Evolutionary conservation across 495 filamentous ascomycete genomes (phyloP), one percentile per base, ranked within the genome.

Genomic region (Penicillium fimorum): DNA sequence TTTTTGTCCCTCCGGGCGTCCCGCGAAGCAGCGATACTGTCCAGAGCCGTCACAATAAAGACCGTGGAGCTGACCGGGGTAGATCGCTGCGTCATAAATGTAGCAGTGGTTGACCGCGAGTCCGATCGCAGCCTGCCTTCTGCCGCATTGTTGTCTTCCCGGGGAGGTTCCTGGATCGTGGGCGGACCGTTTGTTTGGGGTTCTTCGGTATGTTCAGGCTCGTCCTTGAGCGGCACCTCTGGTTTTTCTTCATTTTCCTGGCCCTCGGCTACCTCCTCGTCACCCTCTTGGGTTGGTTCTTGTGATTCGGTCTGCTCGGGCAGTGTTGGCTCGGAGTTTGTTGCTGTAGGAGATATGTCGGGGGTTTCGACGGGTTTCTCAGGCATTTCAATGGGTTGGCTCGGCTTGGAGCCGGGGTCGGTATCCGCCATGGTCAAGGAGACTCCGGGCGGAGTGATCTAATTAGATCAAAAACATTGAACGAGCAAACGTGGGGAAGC

Each of bases 21-120:
- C 71, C 90, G 92, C 37, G 91, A 93, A 24, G 87, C 81, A 47
- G 86, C 89, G 64, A 99, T 96, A 62, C 84, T 82, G 76, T 97
- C 94, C 49, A 99, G 74, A 27, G 95, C 91, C 53, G 88, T 90
- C 50, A 96, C 87, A 56, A 97, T 90, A 69, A 97, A 97, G 51
- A 96, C 90, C 53, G 96, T 87, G 47, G 94, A 97, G 79, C 89
- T 94, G 71, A 96, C 87, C 51, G 86, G 81, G 29, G 72, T 76
- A 33, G 82, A 76, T 57, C 80, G 70, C 27, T 71, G 73, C 0
- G 82, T 82, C 37, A 73, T 77, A 44, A 78, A 78, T 1, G 81
- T 81, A 27, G 76, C 74, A 4, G 76, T 78, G 13, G 84, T 82
- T 22, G 84, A 85, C 47, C 81, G 69, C 30, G 84, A 85, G 60